Conservation (phyloP, 73 alveolate species). For the Stentor roeselii region DNA sequence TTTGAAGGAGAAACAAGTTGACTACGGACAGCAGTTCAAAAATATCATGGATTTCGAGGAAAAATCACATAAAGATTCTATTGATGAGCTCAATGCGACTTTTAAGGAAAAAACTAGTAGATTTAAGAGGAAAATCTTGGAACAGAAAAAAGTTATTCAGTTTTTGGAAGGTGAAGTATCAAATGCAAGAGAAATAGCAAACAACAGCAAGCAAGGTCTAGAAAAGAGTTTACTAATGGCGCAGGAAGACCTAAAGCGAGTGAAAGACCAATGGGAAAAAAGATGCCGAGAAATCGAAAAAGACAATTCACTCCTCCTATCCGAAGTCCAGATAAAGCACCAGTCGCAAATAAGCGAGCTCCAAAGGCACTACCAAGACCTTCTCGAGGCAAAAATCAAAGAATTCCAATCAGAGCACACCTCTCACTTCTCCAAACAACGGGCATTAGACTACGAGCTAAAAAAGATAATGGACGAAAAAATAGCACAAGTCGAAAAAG, state of each 20-base stretch:
- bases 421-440: slow-evolving; percentile 22
- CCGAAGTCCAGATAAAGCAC: slow-evolving; percentile 26
- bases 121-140: slow-evolving; percentile 18
- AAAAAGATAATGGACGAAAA: slow-evolving; percentile 24
- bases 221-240: neutral
- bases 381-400: neutral
- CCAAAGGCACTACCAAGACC: slow-evolving; percentile 17
- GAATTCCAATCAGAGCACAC: neutral
- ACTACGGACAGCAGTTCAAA: slow-evolving; percentile 37
- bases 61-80: slow-evolving; percentile 6
- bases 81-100: neutral
- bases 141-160: neutral
- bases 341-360: neutral
- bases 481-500: slow-evolving; percentile 31
- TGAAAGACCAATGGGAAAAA: slow-evolving; percentile 30
- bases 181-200: neutral
- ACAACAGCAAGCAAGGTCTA: neutral
- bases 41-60: slow-evolving; percentile 5
- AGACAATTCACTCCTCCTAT: neutral
- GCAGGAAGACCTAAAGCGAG: slow-evolving; percentile 1
- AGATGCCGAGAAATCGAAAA: slow-evolving; percentile 20
- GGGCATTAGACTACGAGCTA: slow-evolving; percentile 30
- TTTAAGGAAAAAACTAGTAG: neutral
- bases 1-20: slow-evolving; percentile 28
- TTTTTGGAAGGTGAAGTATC: slow-evolving; percentile 3